A percentile compares a stretch with the other conserved stretches of the same genome.
These are phyloP conservation scores for Vitis labrusca DNA, from an alignment of 164 flowering plant species.

Conservation along the genomic window DNA sequence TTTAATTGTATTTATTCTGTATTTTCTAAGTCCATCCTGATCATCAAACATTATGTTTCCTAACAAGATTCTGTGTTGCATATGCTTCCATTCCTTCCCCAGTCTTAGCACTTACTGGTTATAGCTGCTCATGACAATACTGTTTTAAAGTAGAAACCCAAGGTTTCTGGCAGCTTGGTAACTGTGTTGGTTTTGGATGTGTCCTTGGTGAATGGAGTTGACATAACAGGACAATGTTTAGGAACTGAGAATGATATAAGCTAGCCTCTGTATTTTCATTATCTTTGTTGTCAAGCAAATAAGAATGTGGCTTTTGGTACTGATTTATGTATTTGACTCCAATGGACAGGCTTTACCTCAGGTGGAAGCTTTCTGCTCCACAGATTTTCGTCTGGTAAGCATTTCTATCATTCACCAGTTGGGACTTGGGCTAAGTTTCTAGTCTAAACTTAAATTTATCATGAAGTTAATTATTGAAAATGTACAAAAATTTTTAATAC, in stretches of 20 bases:
- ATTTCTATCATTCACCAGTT: too few relatives aligned
- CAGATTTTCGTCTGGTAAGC: slow-evolving; percentile 69
- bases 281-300: neutral
- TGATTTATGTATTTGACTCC: slow-evolving; percentile 3
- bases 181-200: too few relatives aligned
- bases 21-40: neutral
- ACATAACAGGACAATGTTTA: neutral
- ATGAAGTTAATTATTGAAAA: neutral
- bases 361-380: slow-evolving; percentile 59
- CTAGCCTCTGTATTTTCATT: neutral
- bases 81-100: too few relatives aligned
- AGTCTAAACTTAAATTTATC: neutral
- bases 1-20: neutral
- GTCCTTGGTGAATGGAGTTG: neutral
- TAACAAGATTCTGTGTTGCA: too few relatives aligned
- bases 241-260: neutral
- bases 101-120: too few relatives aligned
- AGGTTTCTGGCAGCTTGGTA: too few relatives aligned
- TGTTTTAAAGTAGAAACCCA: too few relatives aligned
- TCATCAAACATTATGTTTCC: too few relatives aligned
- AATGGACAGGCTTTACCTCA: slow-evolving; percentile 61
- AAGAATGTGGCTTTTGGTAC: neutral
- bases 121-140: too few relatives aligned
- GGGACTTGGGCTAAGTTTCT: neutral
- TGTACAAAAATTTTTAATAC: neutral